phyloP scores from a whole-genome alignment of 2,329 filamentous ascomycete genomes.

The Colletotrichum sp. region DNA sequence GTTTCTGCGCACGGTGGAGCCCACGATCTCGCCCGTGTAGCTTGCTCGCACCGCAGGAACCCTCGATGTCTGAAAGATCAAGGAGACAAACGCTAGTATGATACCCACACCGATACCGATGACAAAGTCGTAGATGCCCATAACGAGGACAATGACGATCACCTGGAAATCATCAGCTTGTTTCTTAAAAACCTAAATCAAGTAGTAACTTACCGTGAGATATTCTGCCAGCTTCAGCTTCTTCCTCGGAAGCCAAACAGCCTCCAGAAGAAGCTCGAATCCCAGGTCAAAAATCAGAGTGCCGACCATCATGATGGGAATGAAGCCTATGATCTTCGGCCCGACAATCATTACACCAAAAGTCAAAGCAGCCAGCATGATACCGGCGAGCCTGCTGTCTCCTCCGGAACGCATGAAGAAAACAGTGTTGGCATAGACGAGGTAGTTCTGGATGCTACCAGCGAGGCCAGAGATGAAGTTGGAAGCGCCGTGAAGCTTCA shows the following conservation, averaged over 20 bases:
- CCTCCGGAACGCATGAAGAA: conserved; percentile 95
- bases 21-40: conserved; percentile 88
- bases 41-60: conserved; percentile 87
- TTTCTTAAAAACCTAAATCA: neutral
- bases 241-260: conserved; percentile 85
- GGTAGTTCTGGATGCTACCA: conserved; percentile 94
- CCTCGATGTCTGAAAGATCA: conserved; percentile 89
- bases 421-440: conserved; percentile 97
- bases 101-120: conserved; percentile 93
- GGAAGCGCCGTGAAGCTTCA: conserved; percentile 91
- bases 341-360: conserved; percentile 84
- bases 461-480: conserved; percentile 87
- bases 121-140: conserved; percentile 97
- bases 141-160: conserved; percentile 87
- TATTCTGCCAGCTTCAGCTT: conserved; percentile 90
- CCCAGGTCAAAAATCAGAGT: conserved; percentile 94
- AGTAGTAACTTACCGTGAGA: conserved; percentile 66
- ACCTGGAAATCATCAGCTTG: conserved; percentile 53
- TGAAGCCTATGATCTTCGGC: conserved; percentile 87
- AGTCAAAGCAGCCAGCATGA: conserved; percentile 82
- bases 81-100: conserved; percentile 85
- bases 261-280: conserved; percentile 89
- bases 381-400: conserved; percentile 82
- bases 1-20: conserved; percentile 91
- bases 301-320: conserved; percentile 96